phyloP scores from a whole-genome alignment of 345 rosid genomes.

The Syzygium jambos region DNA sequence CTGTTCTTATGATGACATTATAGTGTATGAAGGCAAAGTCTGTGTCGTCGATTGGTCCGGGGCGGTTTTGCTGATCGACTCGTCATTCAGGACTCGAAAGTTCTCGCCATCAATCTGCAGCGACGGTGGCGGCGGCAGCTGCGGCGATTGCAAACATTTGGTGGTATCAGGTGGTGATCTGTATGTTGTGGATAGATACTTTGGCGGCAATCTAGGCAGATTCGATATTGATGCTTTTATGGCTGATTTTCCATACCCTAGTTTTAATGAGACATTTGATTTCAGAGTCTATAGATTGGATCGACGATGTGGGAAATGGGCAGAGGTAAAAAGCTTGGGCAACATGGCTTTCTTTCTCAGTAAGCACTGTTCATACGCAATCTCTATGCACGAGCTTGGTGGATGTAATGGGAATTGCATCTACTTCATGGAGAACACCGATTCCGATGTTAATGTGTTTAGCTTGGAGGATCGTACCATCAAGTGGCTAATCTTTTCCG shows the following conservation, averaged over 20 bases:
- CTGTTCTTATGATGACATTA: neutral
- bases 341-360: neutral
- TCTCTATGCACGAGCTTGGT: slow-evolving; percentile 5
- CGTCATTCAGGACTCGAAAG: neutral
- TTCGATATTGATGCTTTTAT: too few relatives aligned
- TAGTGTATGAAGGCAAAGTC: neutral
- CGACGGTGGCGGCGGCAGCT: neutral
- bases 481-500: neutral
- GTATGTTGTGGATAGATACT: neutral
- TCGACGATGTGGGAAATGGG: slow-evolving; percentile 12
- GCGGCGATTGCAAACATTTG: neutral
- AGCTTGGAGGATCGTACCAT: neutral
- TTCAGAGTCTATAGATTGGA: slow-evolving; percentile 30
- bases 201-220: too few relatives aligned
- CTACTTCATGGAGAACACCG: neutral
- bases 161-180: slow-evolving; percentile 9
- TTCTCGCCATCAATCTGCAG: neutral
- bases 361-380: neutral
- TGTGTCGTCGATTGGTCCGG: slow-evolving; percentile 2
- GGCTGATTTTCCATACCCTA: too few relatives aligned
- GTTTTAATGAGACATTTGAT: neutral
- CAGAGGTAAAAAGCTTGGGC: slow-evolving; percentile 13
- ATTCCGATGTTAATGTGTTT: neutral
- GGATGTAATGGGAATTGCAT: slow-evolving; percentile 7
- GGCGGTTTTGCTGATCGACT: slow-evolving; percentile 3